Conservation (phyloP, 768 basidiomycete species). For the Pleurotus sapidus region DNA sequence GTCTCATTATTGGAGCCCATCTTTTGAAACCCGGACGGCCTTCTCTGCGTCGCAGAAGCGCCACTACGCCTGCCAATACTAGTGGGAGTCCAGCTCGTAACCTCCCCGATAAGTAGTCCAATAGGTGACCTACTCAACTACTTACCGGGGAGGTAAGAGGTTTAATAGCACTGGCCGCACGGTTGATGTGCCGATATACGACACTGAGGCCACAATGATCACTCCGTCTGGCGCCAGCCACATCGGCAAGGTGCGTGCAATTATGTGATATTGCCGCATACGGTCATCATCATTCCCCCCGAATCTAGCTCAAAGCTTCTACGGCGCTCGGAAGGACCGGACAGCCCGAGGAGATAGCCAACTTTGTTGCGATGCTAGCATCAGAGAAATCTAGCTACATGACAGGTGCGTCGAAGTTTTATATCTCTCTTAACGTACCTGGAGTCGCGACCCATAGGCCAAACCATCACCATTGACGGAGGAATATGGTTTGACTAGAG, state of each 20-base stretch:
- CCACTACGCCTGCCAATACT: no score
- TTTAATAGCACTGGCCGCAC: no score
- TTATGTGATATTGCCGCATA: no score
- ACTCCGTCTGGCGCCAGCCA: not conserved
- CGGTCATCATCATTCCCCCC: not conserved
- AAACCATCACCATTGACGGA: slow-evolving; percentile 3
- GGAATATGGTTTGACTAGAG: no score
- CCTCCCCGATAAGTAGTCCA: no score
- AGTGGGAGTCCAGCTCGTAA: no score
- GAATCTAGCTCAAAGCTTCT: slow-evolving; percentile 8
- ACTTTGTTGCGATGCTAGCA: slow-evolving; percentile 29
- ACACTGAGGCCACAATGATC: slow-evolving; percentile 8
- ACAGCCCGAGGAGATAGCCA: slow-evolving; percentile 29
- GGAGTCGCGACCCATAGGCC: not conserved
- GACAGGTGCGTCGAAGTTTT: slow-evolving; percentile 19
- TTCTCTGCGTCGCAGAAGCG: no score
- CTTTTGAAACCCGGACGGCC: no score
- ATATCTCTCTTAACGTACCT: not conserved
- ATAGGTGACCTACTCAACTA: no score
- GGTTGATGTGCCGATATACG: no score
- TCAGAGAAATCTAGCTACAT: slow-evolving; percentile 32
- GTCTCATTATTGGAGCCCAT: no score
- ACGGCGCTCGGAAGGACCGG: slow-evolving; percentile 17
- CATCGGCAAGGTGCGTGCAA: not conserved
- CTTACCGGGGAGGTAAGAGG: no score